Evolutionary conservation across 2,329 filamentous ascomycete genomes (phyloP), one percentile per base, ranked within the genome.

Genomic region (Rhynchosporium graminicola): DNA sequence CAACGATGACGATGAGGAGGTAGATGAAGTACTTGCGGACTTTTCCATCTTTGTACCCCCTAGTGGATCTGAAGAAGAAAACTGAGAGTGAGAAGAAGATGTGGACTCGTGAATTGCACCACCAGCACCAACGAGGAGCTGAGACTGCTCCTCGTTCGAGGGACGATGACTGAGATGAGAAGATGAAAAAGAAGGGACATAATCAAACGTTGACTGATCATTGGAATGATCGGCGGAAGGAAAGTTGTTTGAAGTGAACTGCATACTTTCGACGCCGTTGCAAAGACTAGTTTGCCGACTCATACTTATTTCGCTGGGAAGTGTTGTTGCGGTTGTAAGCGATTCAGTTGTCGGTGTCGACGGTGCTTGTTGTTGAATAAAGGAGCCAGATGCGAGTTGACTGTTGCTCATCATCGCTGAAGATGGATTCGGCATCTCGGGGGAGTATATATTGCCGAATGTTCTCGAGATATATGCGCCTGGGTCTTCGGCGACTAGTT

Each of bases 181-280:
- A 61, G 69, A 66, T 58, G 57, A 40, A 68, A 67, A 71, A 61
- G 59, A 55, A 65, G 55, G 51, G 61, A 65, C 65, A 60, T 70
- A 69, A 70, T 70, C 67, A 70, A 63, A 70, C 57, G 66, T 59
- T 59, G 58, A 60, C 50, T 71, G 69, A 70, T 73, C 71, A 54
- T 63, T 57, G 67, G 67, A 67, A 54, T 65, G 50, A 63, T 72
- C 69, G 63, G 70, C 61, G 55, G 67, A 70, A 65, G 63, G 70
- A 33, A 72, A 74, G 63, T 54, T 65, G 63, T 68, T 71, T 60
- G 71, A 73, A 67, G 70, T 67, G 61, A 72, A 67, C 60, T 70
- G 70, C 70, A 74, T 75, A 60, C 69, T 68, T 70, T 70, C 68
- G 61, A 73, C 63, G 52, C 73, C 72, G 63, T 71, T 72, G 62